Base-by-base conservation (phyloP, 331 rosid species). In the Rhamnella rubrinervis region DNA sequence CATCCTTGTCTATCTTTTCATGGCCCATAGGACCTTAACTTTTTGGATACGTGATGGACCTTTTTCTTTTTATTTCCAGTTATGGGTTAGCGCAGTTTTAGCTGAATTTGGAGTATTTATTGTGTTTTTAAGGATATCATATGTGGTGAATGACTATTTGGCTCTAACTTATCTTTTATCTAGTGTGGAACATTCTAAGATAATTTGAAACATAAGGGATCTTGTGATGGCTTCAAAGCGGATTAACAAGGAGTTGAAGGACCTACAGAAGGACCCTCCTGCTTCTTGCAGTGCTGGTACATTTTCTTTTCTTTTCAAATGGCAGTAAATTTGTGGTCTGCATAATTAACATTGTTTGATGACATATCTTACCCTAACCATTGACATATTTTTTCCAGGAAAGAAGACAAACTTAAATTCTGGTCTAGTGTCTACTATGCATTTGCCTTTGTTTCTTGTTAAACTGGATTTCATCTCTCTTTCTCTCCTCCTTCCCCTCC, bases 241-340 rank as follows among this genome's bases (percentile, higher is more conserved):
- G 75, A 88, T 88, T 79, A 81, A 80, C 82, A 89, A 84, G 87
- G 96, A 89, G 76, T 79, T 86, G 87, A 89, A 89, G 83, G 96
- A 89, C 78, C 82, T 89, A 26, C 92, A 89, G 83, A 86, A 85
- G 49, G 96, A 89, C 49, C 96, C 96, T 15, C 96, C 96, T 39
- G 88, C 85, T 21, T 89, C 90, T 46, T 89, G 96, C 83, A 89
- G 92, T 77, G 90, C 96, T 35, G 96, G 96, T 89, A 58, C 52
- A 67, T 28, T 51, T 62, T 49, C 6, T 17, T 59, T 70, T 66
- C 8, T 66, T 6, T 17, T 59, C 55, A 4, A 17, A 65, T 73
- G 55, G 31, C 46, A 19, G 17, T 20, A 17, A 9, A 46, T 23
- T 17, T 53, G 8, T 47, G 69, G 23, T 23, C 9, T 65, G 56